These are phyloP conservation scores for Aureobasidium subglaciale DNA, from an alignment of 2,329 filamentous ascomycete genomes.

Conservation along the genomic window DNA sequence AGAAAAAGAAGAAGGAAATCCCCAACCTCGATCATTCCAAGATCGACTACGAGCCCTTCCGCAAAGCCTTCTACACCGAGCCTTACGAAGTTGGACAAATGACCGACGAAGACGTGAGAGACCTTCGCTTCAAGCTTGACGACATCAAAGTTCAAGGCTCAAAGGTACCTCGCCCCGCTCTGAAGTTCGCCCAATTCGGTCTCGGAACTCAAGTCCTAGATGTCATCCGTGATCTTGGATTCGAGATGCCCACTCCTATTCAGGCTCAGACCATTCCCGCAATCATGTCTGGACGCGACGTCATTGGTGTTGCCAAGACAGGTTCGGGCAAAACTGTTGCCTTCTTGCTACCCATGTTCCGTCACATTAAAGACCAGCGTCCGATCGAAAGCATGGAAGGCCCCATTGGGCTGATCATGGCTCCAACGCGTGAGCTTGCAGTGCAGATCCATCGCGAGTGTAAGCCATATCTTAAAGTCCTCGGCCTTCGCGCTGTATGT, in stretches of 20 bases:
- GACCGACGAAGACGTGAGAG: slow-evolving; percentile 75
- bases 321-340: slow-evolving; percentile 96
- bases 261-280: slow-evolving; percentile 91
- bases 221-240: slow-evolving; percentile 73
- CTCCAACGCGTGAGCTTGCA: slow-evolving; percentile 87
- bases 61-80: slow-evolving; percentile 93
- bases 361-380: slow-evolving; percentile 91
- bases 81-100: slow-evolving; percentile 75
- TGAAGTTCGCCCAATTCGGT: slow-evolving; percentile 95
- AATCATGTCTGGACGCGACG: slow-evolving; percentile 92
- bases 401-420: slow-evolving; percentile 81
- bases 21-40: slow-evolving; percentile 81
- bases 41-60: slow-evolving; percentile 73
- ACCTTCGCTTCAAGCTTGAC: slow-evolving; percentile 79
- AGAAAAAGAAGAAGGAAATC: slow-evolving; percentile 93
- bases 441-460: slow-evolving; percentile 92
- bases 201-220: slow-evolving; percentile 80
- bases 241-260: slow-evolving; percentile 84
- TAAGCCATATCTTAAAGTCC: slow-evolving; percentile 84
- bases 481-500: slow-evolving; percentile 79
- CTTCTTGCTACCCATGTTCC: slow-evolving; percentile 93
- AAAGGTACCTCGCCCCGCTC: slow-evolving; percentile 84
- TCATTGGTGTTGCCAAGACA: slow-evolving; percentile 94
- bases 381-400: slow-evolving; percentile 78
- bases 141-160: slow-evolving; percentile 90